phyloP scores from a whole-genome alignment of 73 alveolate species.

The Paramecium primaurelia region DNA sequence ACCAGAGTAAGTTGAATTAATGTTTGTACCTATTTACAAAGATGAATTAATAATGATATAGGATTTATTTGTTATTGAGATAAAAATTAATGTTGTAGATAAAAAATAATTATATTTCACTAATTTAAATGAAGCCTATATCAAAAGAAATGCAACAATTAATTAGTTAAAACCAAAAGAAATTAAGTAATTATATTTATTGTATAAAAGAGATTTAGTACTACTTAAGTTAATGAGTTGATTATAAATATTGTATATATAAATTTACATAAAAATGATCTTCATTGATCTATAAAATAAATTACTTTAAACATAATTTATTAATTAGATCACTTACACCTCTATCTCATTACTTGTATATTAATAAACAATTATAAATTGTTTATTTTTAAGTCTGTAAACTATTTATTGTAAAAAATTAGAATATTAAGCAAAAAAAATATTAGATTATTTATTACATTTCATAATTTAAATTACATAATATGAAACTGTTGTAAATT shows the following conservation, averaged over 20 bases:
- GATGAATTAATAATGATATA: not conserved
- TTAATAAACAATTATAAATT: no score
- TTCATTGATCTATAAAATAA: not conserved
- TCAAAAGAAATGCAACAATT: conserved; percentile 54
- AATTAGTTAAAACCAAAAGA: conserved; percentile 43
- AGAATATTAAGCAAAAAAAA: no score
- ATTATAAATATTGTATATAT: not conserved
- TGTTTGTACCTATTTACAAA: conserved; percentile 14
- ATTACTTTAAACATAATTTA: not conserved
- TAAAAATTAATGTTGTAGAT: conserved; percentile 20
- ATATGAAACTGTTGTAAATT: not conserved
- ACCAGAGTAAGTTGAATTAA: conserved; percentile 41
- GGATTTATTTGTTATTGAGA: conserved; percentile 56
- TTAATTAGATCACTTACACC: not conserved
- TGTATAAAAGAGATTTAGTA: not conserved
- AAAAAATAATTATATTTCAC: conserved; percentile 47
- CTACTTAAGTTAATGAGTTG: not conserved
- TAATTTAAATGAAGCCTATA: conserved; percentile 51
- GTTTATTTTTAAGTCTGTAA: no score
- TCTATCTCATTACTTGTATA: not conserved
- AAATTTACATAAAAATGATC: not conserved
- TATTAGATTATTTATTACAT: no score
- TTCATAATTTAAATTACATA: no score
- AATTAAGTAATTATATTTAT: not conserved
- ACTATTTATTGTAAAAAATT: no score